These are phyloP conservation scores for Butyriboletus loyo DNA, from an alignment of 768 basidiomycete genomes.

Conservation along the genomic window DNA sequence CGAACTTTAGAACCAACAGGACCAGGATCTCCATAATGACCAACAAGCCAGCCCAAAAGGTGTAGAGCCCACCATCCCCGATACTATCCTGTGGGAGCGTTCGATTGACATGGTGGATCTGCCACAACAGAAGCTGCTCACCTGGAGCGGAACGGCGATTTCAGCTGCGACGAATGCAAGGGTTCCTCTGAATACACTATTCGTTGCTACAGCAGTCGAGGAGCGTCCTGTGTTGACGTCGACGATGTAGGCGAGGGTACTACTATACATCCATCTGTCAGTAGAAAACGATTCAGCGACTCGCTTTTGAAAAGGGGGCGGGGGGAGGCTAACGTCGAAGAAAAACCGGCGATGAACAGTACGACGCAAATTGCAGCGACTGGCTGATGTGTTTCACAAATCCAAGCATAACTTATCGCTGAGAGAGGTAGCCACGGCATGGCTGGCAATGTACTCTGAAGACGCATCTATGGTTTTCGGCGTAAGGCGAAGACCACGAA, in stretches of 20 bases:
- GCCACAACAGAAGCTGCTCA: not conserved
- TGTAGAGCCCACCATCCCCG: constrained; percentile 32
- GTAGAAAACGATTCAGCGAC: not conserved
- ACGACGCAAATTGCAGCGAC: constrained; percentile 68
- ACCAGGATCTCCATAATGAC: constrained; percentile 50
- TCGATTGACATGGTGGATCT: not conserved
- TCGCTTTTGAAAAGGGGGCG: not conserved
- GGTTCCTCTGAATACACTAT: constrained; percentile 71
- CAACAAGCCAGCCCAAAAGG: constrained; percentile 51
- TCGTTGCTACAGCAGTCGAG: constrained; percentile 70
- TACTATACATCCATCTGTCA: constrained; percentile 54
- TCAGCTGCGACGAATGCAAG: constrained; percentile 70
- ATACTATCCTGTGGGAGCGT: constrained; percentile 14
- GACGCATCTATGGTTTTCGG: constrained; percentile 54
- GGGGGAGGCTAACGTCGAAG: constrained; percentile 34
- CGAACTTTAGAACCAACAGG: constrained; percentile 57
- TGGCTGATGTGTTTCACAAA: constrained; percentile 58
- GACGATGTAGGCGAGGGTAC: constrained; percentile 79
- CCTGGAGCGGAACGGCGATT: constrained; percentile 73
- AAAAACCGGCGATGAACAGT: constrained; percentile 71
- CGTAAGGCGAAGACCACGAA: not conserved
- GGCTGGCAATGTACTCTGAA: constrained; percentile 58
- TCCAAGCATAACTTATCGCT: constrained; percentile 73
- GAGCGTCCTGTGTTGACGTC: constrained; percentile 84
- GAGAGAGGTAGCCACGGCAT: constrained; percentile 54